phyloP scores from a whole-genome alignment of 1,284 basidiomycete species.

The Irpex sp. region DNA sequence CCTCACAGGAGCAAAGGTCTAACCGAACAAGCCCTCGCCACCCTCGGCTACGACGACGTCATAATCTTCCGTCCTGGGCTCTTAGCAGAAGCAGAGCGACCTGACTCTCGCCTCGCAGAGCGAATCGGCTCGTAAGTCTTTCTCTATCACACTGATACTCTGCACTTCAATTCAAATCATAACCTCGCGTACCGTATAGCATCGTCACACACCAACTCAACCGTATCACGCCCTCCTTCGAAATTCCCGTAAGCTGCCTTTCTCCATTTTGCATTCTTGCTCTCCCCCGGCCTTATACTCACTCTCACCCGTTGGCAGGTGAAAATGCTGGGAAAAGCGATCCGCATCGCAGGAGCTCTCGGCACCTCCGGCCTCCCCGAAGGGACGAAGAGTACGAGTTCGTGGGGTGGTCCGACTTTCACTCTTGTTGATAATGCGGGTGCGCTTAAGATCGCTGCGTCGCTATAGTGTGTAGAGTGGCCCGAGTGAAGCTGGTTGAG shows the following conservation, averaged over 20 bases:
- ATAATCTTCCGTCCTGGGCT: conserved; percentile 62
- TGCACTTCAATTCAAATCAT: not conserved
- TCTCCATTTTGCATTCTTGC: no score
- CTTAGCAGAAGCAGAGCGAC: conserved; percentile 39
- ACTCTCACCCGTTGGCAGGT: no score
- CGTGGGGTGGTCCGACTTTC: conserved; percentile 1
- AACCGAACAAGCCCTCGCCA: conserved; percentile 64
- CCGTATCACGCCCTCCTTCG: not conserved
- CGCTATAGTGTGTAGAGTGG: no score
- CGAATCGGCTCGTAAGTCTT: conserved; percentile 33
- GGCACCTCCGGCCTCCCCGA: conserved; percentile 5
- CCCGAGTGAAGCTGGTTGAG: no score
- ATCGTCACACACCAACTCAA: not conserved
- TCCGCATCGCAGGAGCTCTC: conserved; percentile 10
- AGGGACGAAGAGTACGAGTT: conserved; percentile 1
- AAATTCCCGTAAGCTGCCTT: conserved; percentile 3
- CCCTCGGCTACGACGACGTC: conserved; percentile 60
- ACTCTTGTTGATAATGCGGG: conserved; percentile 3
- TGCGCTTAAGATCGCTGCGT: conserved; percentile 3
- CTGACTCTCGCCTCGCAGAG: conserved; percentile 37
- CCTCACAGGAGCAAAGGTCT: conserved; percentile 59
- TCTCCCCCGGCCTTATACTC: no score
- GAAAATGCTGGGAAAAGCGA: conserved; percentile 10
- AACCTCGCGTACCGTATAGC: not conserved
- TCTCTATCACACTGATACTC: not conserved